A percentile compares a stretch with the other conserved stretches of the same genome.
Evolutionary conservation across 345 rosid genomes (phyloP).

Genomic region (Eutrema japonicum): DNA sequence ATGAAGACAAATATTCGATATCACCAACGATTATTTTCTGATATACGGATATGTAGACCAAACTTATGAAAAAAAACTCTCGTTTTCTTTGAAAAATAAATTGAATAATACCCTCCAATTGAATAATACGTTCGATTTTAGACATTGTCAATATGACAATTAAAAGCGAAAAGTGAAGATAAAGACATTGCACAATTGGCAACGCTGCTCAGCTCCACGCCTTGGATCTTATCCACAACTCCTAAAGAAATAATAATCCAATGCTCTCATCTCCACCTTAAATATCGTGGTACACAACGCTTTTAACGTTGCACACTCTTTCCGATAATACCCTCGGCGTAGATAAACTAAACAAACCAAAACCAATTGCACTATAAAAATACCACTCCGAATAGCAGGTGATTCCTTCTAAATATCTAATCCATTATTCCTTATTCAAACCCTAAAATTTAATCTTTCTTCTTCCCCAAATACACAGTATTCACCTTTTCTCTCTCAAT

Average conservation of each 20-base stretch:
- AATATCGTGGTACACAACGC: slow-evolving; percentile 6
- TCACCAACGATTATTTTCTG: not conserved
- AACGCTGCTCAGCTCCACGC: slow-evolving; percentile 42
- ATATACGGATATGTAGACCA: not conserved
- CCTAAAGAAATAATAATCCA: not conserved
- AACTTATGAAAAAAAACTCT: not conserved
- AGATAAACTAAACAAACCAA: not conserved
- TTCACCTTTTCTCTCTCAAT: slow-evolving; percentile 18
- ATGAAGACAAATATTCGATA: not conserved
- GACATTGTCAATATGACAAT: slow-evolving; percentile 23
- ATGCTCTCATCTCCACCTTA: slow-evolving; percentile 22
- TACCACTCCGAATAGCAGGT: not conserved
- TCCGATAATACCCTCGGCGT: slow-evolving; percentile 1
- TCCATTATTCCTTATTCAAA: not conserved
- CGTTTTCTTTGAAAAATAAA: not conserved
- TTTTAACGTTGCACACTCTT: not conserved
- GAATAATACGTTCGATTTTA: too few relatives aligned
- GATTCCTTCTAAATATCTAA: not conserved
- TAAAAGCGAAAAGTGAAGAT: slow-evolving; percentile 36
- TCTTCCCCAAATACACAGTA: slow-evolving; percentile 7
- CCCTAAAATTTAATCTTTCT: not conserved
- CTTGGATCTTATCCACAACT: slow-evolving; percentile 41
- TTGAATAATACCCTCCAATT: not conserved
- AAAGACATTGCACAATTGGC: slow-evolving; percentile 35
- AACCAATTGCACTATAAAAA: slow-evolving; percentile 14